Evolutionary conservation across 495 filamentous ascomycete genomes (phyloP).

Genomic region (Trichodelitschia bisporula): DNA sequence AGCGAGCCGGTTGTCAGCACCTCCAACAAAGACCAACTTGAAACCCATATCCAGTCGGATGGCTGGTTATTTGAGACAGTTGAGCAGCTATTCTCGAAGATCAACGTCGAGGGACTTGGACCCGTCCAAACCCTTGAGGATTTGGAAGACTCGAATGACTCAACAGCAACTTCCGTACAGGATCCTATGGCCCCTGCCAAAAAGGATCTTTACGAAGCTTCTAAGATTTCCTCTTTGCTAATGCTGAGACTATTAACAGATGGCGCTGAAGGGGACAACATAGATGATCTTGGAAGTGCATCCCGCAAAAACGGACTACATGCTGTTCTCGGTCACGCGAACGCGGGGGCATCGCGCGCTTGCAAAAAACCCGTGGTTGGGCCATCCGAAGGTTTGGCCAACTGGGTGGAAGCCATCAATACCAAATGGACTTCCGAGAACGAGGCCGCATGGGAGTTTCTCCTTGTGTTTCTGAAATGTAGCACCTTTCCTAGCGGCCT

Average conservation of each 20-base stretch:
- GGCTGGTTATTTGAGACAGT: conserved; percentile 49
- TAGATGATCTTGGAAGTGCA: conserved; percentile 5
- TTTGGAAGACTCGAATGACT: conserved; percentile 2
- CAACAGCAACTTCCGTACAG: neutral
- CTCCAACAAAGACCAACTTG: conserved; percentile 44
- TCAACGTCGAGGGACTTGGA: conserved; percentile 30
- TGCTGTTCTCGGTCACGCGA: conserved; percentile 60
- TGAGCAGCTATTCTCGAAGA: conserved; percentile 36
- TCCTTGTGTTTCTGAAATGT: conserved; percentile 10
- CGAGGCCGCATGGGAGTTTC: conserved; percentile 13
- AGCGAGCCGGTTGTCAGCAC: conserved; percentile 33
- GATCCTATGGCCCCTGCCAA: conserved; percentile 3
- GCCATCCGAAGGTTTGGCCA: conserved; percentile 6
- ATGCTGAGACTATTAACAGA: too few species aligned
- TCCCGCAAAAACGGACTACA: conserved; percentile 27
- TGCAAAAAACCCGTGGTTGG: conserved; percentile 7
- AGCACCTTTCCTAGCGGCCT: conserved; percentile 1
- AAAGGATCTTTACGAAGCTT: conserved; percentile 8
- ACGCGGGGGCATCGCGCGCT: conserved; percentile 23
- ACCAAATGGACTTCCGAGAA: conserved; percentile 11
- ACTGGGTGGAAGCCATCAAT: conserved; percentile 10
- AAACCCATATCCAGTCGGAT: conserved; percentile 43
- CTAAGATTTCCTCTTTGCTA: conserved; percentile 4
- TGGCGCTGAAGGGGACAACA: conserved; percentile 3
- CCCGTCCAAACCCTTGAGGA: conserved; percentile 6